A percentile compares a stretch with the other conserved stretches of the same genome.
These are phyloP conservation scores for Starmera amethionina DNA, from an alignment of 805 yeast species.

Conservation along the genomic window DNA sequence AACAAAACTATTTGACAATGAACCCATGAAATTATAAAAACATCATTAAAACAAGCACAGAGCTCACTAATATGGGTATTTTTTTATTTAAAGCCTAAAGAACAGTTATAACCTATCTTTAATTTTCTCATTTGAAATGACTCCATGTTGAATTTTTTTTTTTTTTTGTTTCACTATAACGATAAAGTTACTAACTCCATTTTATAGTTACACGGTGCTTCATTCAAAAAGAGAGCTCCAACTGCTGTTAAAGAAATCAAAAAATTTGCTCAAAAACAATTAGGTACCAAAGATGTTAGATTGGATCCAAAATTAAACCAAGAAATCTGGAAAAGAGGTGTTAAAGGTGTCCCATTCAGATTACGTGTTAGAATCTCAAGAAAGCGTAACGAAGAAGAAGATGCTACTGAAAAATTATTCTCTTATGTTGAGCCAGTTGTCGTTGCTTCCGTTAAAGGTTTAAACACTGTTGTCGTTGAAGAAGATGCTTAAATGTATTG, in stretches of 20 bases:
- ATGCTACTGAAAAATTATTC: conserved; percentile 95
- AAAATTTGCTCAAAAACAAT: conserved; percentile 96
- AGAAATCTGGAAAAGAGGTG: conserved; percentile 98
- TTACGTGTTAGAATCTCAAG: conserved; percentile 97
- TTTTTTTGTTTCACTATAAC: background rate
- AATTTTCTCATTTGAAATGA: background rate
- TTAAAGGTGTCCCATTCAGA: conserved; percentile 98
- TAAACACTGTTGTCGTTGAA: conserved; percentile 94
- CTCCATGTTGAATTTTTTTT: background rate
- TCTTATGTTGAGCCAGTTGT: conserved; percentile 96
- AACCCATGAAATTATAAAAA: too few species aligned
- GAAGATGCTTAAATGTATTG: conserved; percentile 35
- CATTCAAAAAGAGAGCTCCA: conserved; percentile 99
- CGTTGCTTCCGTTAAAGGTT: conserved; percentile 94
- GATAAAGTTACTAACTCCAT: conserved; percentile 30
- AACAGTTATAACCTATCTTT: too few species aligned
- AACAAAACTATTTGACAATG: background rate
- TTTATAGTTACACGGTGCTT: conserved; percentile 85
- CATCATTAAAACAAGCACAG: background rate
- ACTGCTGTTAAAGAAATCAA: conserved; percentile 98
- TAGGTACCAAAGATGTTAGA: conserved; percentile 99
- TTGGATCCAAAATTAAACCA: conserved; percentile 97
- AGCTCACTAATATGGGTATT: background rate
- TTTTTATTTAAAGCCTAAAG: too few species aligned
- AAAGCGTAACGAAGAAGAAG: conserved; percentile 99